These are phyloP conservation scores for Coemansia sp. DNA, from an alignment of 192 early-diverging fungal genomes.

Conservation along the genomic window DNA sequence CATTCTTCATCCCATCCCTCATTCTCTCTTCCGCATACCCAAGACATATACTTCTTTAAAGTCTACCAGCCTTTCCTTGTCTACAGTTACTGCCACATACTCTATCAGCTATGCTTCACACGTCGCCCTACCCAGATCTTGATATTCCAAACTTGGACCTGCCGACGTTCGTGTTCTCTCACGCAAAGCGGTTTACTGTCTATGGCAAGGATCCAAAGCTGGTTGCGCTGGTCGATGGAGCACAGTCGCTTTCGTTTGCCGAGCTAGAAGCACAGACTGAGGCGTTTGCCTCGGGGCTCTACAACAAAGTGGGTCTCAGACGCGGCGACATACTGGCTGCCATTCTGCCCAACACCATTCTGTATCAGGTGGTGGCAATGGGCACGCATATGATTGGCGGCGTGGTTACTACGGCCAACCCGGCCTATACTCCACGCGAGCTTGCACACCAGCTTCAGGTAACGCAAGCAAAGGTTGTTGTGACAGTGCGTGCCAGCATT, in stretches of 20 bases:
- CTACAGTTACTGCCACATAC: not conserved
- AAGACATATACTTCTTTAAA: not conserved
- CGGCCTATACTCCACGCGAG: conserved; percentile 76
- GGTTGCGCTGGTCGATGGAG: conserved; percentile 14
- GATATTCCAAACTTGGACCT: conserved; percentile 38
- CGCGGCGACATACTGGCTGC: conserved; percentile 69
- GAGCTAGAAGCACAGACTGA: conserved; percentile 20
- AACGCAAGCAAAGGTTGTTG: conserved; percentile 59
- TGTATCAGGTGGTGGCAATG: conserved; percentile 60
- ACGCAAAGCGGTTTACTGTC: conserved; percentile 17
- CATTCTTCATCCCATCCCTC: no score
- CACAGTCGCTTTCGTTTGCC: conserved; percentile 19
- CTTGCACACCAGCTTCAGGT: conserved; percentile 72
- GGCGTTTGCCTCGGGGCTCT: conserved; percentile 41
- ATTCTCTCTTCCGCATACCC: not conserved
- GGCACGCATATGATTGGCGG: conserved; percentile 62
- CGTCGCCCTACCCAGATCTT: conserved; percentile 18
- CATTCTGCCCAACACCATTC: conserved; percentile 66
- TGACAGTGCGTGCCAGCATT: conserved; percentile 50
- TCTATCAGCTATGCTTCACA: conserved; percentile 33
- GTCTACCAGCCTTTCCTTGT: no score
- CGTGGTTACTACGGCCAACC: conserved; percentile 75
- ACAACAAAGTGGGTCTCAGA: conserved; percentile 53
- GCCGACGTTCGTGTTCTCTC: conserved; percentile 34
- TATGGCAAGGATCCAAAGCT: conserved; percentile 37